Conservation (phyloP, 768 basidiomycete species). For the Russula olivacea region DNA sequence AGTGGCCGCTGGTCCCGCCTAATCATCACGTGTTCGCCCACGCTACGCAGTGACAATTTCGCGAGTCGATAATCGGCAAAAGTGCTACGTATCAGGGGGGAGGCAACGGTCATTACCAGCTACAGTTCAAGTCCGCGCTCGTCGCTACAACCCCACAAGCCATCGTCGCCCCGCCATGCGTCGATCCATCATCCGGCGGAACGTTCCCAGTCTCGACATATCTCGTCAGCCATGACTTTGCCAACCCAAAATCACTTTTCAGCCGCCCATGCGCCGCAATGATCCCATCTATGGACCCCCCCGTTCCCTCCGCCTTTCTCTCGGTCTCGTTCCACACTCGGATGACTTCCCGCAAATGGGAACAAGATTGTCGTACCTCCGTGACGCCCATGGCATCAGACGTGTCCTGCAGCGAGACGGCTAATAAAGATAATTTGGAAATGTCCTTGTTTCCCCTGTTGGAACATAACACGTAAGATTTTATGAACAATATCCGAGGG, state of each 20-base stretch:
- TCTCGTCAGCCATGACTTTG: constrained; percentile 11
- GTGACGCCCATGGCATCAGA: constrained; percentile 11
- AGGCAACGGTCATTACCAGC: not conserved
- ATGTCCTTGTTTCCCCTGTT: constrained; percentile 3
- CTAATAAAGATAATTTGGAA: not conserved
- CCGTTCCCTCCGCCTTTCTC: not conserved
- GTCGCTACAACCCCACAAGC: too few species aligned
- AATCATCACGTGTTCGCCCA: too few species aligned
- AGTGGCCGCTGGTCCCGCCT: too few species aligned
- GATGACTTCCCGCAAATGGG: constrained; percentile 1
- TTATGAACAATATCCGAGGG: not conserved
- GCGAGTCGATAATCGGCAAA: too few species aligned
- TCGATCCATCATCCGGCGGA: not conserved
- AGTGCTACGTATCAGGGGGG: not conserved
- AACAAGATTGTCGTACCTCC: constrained; percentile 11
- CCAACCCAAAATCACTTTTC: not conserved
- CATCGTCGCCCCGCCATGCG: not conserved
- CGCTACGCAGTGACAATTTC: too few species aligned
- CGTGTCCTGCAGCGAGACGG: constrained; percentile 14
- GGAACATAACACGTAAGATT: not conserved
- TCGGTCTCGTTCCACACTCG: not conserved
- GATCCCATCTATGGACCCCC: constrained; percentile 1
- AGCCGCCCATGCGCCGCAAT: not conserved
- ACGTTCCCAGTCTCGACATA: constrained; percentile 12
- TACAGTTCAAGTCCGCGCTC: not conserved